phyloP scores from a whole-genome alignment of 2,329 filamentous ascomycete genomes.

The Talaromyces atroroseus region DNA sequence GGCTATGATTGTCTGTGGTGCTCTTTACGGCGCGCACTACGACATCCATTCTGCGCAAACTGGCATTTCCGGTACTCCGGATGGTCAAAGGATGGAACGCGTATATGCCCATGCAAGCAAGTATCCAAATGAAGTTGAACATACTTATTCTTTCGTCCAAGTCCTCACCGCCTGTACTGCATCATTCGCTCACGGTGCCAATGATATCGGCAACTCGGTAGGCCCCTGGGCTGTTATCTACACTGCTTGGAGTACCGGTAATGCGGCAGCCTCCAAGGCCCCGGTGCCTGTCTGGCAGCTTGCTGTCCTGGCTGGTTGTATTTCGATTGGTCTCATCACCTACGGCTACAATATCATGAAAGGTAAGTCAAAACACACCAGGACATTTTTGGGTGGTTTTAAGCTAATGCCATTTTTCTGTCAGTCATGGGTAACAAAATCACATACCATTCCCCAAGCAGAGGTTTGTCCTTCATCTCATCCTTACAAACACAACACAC shows the following conservation, averaged over 20 bases:
- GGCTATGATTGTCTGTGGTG: slow-evolving; percentile 57
- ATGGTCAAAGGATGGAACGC: slow-evolving; percentile 48
- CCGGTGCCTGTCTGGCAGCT: slow-evolving; percentile 63
- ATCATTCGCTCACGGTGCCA: slow-evolving; percentile 62
- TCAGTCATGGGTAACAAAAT: slow-evolving; percentile 76
- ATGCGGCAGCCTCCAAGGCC: slow-evolving; percentile 51
- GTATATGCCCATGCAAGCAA: slow-evolving; percentile 49
- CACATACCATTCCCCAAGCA: slow-evolving; percentile 60
- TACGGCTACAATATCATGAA: slow-evolving; percentile 85
- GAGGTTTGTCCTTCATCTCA: slow-evolving; percentile 30
- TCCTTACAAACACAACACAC: not conserved
- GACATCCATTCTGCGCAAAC: slow-evolving; percentile 74
- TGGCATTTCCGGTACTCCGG: slow-evolving; percentile 65
- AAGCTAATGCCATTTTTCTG: slow-evolving; percentile 17
- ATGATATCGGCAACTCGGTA: slow-evolving; percentile 68
- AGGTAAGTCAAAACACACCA: slow-evolving; percentile 49
- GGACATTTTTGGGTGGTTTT: no score
- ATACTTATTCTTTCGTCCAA: slow-evolving; percentile 52
- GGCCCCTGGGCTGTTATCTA: slow-evolving; percentile 68
- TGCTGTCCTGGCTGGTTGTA: slow-evolving; percentile 11
- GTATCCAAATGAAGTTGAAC: slow-evolving; percentile 66
- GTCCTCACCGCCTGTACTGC: slow-evolving; percentile 48
- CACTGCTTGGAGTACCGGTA: slow-evolving; percentile 60
- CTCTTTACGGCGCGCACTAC: slow-evolving; percentile 72
- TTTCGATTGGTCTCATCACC: slow-evolving; percentile 55